A percentile compares a stretch with the other conserved stretches of the same genome.
These are phyloP conservation scores for Acanthochlamys bracteata DNA, from an alignment of 106 monocot genomes.

Conservation along the genomic window DNA sequence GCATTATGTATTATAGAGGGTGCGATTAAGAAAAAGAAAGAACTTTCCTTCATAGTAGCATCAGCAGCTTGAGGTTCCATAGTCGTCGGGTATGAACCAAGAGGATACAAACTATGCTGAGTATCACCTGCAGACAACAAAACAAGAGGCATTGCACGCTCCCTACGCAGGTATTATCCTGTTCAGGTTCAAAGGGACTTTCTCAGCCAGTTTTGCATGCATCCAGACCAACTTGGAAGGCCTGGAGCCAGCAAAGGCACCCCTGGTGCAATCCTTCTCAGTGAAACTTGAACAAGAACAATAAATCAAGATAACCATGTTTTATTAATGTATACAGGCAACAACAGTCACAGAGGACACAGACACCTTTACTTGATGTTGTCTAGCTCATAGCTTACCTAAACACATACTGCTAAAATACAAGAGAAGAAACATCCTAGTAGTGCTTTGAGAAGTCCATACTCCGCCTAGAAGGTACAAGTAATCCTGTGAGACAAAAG, in stretches of 20 bases:
- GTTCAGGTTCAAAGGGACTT: slow-evolving; percentile 99
- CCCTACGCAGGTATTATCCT: slow-evolving; percentile 98
- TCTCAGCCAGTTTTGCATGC: slow-evolving; percentile 72
- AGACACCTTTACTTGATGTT: slow-evolving; percentile 10
- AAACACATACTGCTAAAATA: not conserved
- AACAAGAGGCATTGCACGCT: slow-evolving; percentile 62
- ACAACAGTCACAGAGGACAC: slow-evolving; percentile 13
- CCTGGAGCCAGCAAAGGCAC: slow-evolving; percentile 48
- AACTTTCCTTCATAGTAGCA: too few species aligned
- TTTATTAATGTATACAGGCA: slow-evolving; percentile 14
- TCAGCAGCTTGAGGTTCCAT: too few species aligned
- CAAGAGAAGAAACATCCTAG: not conserved
- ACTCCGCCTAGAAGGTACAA: not conserved
- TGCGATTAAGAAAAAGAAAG: too few species aligned
- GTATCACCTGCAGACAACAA: not conserved
- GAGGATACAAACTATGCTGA: not conserved
- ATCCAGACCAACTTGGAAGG: slow-evolving; percentile 12
- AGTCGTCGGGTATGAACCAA: not conserved
- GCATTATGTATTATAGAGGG: too few species aligned
- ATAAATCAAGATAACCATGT: not conserved
- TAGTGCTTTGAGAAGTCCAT: not conserved
- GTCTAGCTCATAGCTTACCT: slow-evolving; percentile 15
- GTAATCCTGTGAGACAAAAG: slow-evolving; percentile 13
- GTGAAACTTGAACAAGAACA: slow-evolving; percentile 4
- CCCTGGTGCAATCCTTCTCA: slow-evolving; percentile 85